Evolutionary conservation across 768 basidiomycete species (phyloP).

Genomic region (Tricholoma matsutake): DNA sequence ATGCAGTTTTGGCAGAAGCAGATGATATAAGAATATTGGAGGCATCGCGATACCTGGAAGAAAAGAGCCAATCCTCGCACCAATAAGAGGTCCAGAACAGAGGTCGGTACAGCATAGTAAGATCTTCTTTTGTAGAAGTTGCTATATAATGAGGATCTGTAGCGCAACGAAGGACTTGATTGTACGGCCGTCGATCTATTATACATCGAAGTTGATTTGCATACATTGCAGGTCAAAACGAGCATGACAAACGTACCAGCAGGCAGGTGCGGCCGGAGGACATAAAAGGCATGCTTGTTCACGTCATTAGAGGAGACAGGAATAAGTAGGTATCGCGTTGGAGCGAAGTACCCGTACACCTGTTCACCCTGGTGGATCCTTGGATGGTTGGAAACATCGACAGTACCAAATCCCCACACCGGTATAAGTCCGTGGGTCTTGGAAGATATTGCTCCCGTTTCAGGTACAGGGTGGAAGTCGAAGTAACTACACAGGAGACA

Average conservation of each 20-base stretch:
- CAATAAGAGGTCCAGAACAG: conserved; percentile 76
- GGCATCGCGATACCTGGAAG: conserved; percentile 47
- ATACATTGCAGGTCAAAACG: neutral
- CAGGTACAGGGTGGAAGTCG: conserved; percentile 57
- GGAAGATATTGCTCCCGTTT: conserved; percentile 33
- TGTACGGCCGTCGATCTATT: conserved; percentile 63
- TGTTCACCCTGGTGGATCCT: conserved; percentile 53
- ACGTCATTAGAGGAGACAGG: conserved; percentile 49
- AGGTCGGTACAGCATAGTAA: conserved; percentile 70
- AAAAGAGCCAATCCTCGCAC: conserved; percentile 68
- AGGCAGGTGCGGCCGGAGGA: conserved; percentile 61
- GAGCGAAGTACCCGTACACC: conserved; percentile 63
- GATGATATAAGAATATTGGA: conserved; percentile 57
- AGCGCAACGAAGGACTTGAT: conserved; percentile 60
- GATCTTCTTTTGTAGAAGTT: conserved; percentile 48
- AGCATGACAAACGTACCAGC: conserved; percentile 36
- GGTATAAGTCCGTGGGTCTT: conserved; percentile 62
- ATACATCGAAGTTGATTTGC: neutral
- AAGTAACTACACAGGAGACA: conserved; percentile 48
- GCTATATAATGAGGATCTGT: conserved; percentile 53
- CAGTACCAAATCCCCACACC: conserved; percentile 70
- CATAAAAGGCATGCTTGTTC: conserved; percentile 52
- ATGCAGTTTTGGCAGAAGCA: conserved; percentile 71
- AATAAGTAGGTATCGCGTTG: conserved; percentile 53
- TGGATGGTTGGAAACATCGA: conserved; percentile 46